These are phyloP conservation scores for Flaveria floridana DNA, from an alignment of 140 eudicot genomes.

Conservation along the genomic window DNA sequence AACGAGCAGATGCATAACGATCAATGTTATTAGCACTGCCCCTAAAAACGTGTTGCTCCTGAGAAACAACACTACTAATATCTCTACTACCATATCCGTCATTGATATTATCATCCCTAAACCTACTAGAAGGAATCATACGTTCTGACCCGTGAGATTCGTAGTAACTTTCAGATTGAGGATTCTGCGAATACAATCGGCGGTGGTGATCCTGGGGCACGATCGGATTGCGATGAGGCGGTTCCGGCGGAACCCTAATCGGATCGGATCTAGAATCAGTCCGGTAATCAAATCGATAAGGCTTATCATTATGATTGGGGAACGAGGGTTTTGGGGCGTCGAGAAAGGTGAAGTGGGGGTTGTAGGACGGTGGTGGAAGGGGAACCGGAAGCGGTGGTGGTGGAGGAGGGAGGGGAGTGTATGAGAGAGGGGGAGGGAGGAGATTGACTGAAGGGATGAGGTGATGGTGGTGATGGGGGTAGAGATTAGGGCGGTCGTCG, in stretches of 20 bases:
- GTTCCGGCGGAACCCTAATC: conserved; percentile 32
- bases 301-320: conserved; percentile 24
- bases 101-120: conserved; percentile 35
- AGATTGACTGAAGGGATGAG: conserved; percentile 33
- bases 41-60: conserved; percentile 22
- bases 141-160: conserved; percentile 26
- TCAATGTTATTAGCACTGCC: conserved; percentile 22
- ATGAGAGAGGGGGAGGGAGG: conserved; percentile 37
- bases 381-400: conserved; percentile 42
- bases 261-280: conserved; percentile 33
- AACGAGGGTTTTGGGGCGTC: conserved; percentile 36
- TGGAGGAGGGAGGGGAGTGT: conserved; percentile 35
- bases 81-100: conserved; percentile 40
- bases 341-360: conserved; percentile 44
- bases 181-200: conserved; percentile 32
- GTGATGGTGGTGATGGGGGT: conserved; percentile 28
- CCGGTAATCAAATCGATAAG: conserved; percentile 37
- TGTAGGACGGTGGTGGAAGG: conserved; percentile 40
- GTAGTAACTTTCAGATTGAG: conserved; percentile 29
- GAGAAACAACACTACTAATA: conserved; percentile 15
- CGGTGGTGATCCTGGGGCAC: conserved; percentile 21
- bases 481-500: conserved; percentile 30
- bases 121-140: conserved; percentile 38
- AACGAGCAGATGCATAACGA: conserved; percentile 23
- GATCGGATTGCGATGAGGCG: conserved; percentile 29